A percentile compares a stretch with the other conserved stretches of the same genome.
Evolutionary conservation across 352 stramenopile genomes (phyloP).

Genomic region (Phytopythium cucurbitacearum): DNA sequence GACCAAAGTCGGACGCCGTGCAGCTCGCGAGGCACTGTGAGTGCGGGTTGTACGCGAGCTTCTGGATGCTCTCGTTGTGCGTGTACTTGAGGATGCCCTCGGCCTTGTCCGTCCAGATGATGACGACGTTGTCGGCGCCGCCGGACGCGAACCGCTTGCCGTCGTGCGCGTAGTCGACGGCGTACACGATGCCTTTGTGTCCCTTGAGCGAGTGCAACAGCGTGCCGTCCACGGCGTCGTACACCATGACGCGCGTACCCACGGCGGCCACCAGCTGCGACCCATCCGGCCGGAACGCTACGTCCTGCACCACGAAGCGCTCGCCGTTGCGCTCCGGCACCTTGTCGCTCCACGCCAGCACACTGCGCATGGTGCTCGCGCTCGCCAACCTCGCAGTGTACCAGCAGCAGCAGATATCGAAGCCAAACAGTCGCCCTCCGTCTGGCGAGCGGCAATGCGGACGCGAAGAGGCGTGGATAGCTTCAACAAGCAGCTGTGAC

Average conservation of each 20-base stretch:
- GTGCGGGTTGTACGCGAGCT: constrained; percentile 90
- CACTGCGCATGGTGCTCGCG: constrained; percentile 57
- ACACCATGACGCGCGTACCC: constrained; percentile 90
- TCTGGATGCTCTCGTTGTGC: constrained; percentile 93
- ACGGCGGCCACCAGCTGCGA: constrained; percentile 88
- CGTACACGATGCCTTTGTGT: constrained; percentile 90
- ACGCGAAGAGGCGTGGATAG: no score
- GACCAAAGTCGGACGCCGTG: constrained; percentile 92
- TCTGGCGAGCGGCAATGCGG: not conserved
- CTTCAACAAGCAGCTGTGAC: no score
- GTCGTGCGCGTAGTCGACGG: constrained; percentile 88
- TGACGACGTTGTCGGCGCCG: constrained; percentile 94
- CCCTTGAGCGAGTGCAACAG: constrained; percentile 91
- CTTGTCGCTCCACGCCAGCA: constrained; percentile 83
- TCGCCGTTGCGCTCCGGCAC: constrained; percentile 85
- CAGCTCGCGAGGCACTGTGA: constrained; percentile 91
- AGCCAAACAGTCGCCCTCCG: not conserved
- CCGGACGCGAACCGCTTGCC: constrained; percentile 91
- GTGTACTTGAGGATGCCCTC: constrained; percentile 96
- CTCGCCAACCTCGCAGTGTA: not conserved
- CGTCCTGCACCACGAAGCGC: constrained; percentile 83
- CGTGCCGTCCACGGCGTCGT: constrained; percentile 87
- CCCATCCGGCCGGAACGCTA: constrained; percentile 90
- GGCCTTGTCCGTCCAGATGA: constrained; percentile 94
- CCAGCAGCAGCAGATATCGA: not conserved